A percentile compares a stretch with the other conserved stretches of the same genome.
Evolutionary conservation across 2,329 filamentous ascomycete species (phyloP).

Genomic region (Aspergillus sp.): DNA sequence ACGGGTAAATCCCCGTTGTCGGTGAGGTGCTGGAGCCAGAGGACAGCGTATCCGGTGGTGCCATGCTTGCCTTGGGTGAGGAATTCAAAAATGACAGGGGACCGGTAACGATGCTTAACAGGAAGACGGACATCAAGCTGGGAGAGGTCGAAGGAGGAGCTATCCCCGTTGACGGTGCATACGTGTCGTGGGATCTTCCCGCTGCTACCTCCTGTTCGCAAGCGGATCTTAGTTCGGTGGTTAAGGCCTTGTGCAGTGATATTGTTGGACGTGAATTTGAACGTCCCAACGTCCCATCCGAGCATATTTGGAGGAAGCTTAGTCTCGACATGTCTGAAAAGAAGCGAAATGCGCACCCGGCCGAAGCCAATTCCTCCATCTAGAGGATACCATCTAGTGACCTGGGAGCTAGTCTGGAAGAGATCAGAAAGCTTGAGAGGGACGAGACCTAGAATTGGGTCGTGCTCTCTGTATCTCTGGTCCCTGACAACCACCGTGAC

Average conservation of each 20-base stretch:
- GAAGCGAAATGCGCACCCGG: constrained; percentile 78
- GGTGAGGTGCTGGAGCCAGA: constrained; percentile 83
- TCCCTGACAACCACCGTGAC: constrained; percentile 88
- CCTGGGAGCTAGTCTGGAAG: constrained; percentile 82
- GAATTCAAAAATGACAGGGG: constrained; percentile 86
- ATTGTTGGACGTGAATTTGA: constrained; percentile 75
- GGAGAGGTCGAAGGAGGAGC: constrained; percentile 60
- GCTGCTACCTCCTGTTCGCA: constrained; percentile 82
- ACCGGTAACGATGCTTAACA: constrained; percentile 86
- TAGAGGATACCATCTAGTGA: constrained; percentile 92
- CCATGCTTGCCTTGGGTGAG: constrained; percentile 67
- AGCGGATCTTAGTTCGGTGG: constrained; percentile 65
- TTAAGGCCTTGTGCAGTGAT: constrained; percentile 66
- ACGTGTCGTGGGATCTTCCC: constrained; percentile 65
- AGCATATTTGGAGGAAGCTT: constrained; percentile 80
- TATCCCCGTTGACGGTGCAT: constrained; percentile 61
- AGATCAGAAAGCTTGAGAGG: constrained; percentile 84
- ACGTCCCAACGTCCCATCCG: constrained; percentile 94
- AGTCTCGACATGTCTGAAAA: constrained; percentile 88
- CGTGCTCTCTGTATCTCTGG: constrained; percentile 84
- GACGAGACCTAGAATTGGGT: constrained; percentile 89
- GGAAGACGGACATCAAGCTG: constrained; percentile 70
- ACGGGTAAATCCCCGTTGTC: constrained; percentile 77
- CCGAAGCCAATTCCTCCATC: constrained; percentile 93
- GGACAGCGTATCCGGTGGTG: constrained; percentile 70